Percentiles rank a stretch among this genome's conserved stretches.
Evolutionary conservation across 495 filamentous ascomycete species (phyloP).

Genomic region (Staphylotrichum tortipilum): DNA sequence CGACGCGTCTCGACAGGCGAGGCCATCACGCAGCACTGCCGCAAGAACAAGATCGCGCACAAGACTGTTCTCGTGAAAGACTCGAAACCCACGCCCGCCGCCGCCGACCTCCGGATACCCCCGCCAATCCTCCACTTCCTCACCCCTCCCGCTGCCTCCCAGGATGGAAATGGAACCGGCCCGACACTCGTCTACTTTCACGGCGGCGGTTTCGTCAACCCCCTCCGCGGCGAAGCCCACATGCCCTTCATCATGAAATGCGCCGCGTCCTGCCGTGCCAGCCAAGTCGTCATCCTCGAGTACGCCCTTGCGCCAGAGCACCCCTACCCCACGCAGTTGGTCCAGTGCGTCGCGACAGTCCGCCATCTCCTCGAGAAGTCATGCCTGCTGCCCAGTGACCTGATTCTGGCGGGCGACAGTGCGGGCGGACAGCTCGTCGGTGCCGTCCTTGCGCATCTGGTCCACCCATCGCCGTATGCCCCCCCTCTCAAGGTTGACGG

Average conservation of each 20-base stretch:
- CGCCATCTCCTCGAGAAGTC: slow-evolving; percentile 1
- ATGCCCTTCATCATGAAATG: slow-evolving; percentile 12
- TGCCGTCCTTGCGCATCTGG: slow-evolving; percentile 6
- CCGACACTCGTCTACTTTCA: slow-evolving; percentile 14
- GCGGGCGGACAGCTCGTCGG: slow-evolving; percentile 14
- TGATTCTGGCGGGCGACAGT: slow-evolving; percentile 11
- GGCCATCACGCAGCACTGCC: slow-evolving; percentile 2
- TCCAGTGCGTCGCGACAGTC: slow-evolving; percentile 7
- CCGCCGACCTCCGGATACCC: background rate
- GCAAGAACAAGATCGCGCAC: background rate
- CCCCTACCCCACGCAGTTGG: slow-evolving; percentile 8
- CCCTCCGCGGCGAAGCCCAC: slow-evolving; percentile 6
- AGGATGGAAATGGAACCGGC: background rate
- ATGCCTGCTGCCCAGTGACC: background rate
- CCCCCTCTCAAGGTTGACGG: background rate
- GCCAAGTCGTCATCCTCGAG: slow-evolving; percentile 8
- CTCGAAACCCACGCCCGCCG: background rate
- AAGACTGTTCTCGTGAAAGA: background rate
- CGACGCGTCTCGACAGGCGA: slow-evolving; percentile 4
- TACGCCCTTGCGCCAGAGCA: slow-evolving; percentile 15
- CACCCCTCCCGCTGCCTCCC: background rate
- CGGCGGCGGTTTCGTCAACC: slow-evolving; percentile 19
- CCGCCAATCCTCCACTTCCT: slow-evolving; percentile 2
- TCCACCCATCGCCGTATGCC: slow-evolving; percentile 1
- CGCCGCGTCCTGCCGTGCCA: background rate